phyloP scores from a whole-genome alignment of 176 grass and related monocot species.

The Eragrostis curvula region DNA sequence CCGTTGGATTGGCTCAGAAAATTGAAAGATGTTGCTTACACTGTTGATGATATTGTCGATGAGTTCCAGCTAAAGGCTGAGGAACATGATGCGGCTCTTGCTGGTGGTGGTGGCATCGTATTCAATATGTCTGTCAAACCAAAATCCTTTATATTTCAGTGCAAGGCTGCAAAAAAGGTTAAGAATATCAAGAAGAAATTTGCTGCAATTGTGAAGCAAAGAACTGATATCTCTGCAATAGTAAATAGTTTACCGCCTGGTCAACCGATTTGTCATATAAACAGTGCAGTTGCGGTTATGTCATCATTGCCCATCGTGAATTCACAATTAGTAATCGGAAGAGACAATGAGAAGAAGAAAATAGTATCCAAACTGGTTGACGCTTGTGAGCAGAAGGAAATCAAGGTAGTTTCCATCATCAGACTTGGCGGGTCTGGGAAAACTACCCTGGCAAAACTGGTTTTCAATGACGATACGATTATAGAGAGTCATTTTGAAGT shows the following conservation, averaged over 20 bases:
- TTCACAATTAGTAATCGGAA: background rate
- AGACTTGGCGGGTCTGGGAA: slow-evolving; percentile 43
- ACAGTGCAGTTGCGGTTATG: background rate
- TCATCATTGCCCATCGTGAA: background rate
- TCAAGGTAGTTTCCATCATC: slow-evolving; percentile 10
- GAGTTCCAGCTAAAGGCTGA: background rate
- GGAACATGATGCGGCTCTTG: no score
- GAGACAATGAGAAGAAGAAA: background rate
- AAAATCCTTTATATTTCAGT: background rate
- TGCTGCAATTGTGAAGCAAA: background rate
- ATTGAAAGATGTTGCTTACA: background rate
- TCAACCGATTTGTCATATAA: background rate
- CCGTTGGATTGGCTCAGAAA: background rate
- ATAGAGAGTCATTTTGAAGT: slow-evolving; percentile 36
- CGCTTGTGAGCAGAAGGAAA: background rate
- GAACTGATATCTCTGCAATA: background rate
- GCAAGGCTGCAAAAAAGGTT: background rate
- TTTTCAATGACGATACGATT: slow-evolving; percentile 12
- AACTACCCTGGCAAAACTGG: slow-evolving; percentile 41
- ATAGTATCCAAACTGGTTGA: slow-evolving; percentile 28
- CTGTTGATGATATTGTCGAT: slow-evolving; percentile 16
- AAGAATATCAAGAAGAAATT: background rate
- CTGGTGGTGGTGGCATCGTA: no score
- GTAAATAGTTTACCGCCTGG: background rate
- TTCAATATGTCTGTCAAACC: no score